Percentiles rank a stretch among this genome's conserved stretches.
Evolutionary conservation across 306 rosid genomes (phyloP).

Genomic region (Delonix regia): DNA sequence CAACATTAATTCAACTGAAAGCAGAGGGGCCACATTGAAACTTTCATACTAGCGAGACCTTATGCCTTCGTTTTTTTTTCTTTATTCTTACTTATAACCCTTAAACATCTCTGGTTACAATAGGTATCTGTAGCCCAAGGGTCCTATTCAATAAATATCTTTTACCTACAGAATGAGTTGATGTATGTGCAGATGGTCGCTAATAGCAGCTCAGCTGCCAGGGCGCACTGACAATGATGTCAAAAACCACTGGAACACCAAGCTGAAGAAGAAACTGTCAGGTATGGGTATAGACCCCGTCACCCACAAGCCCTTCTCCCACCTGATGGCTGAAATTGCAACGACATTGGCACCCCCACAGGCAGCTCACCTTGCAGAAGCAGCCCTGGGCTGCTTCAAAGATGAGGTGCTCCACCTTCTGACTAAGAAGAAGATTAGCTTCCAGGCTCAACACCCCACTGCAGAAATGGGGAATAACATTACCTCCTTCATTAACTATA

Average conservation of each 20-base stretch:
- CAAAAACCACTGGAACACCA: slow-evolving; percentile 84
- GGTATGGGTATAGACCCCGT: slow-evolving; percentile 86
- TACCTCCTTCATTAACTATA: slow-evolving; percentile 48
- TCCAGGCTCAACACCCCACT: slow-evolving; percentile 69
- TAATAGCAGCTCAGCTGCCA: slow-evolving; percentile 74
- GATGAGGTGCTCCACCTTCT: slow-evolving; percentile 83
- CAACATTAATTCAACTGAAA: neutral
- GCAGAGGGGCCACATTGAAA: neutral
- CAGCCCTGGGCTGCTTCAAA: slow-evolving; percentile 90
- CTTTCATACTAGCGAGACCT: neutral
- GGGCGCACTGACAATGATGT: slow-evolving; percentile 90
- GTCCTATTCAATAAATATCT: slow-evolving; percentile 5
- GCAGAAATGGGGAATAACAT: slow-evolving; percentile 39
- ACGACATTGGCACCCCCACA: slow-evolving; percentile 82
- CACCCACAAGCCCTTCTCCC: slow-evolving; percentile 84
- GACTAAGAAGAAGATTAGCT: slow-evolving; percentile 63
- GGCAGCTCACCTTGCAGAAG: slow-evolving; percentile 81
- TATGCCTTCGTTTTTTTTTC: neutral
- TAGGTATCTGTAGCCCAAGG: neutral
- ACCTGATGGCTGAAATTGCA: slow-evolving; percentile 90
- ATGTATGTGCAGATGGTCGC: slow-evolving; percentile 73
- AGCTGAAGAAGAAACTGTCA: slow-evolving; percentile 74
- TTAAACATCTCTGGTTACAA: neutral
- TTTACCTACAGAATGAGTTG: neutral
- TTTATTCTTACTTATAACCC: too few species aligned